Evolutionary conservation across 2,329 filamentous ascomycete species (phyloP), one percentile per base, ranked within the genome.

Genomic region (Aspergillus neotritici): DNA sequence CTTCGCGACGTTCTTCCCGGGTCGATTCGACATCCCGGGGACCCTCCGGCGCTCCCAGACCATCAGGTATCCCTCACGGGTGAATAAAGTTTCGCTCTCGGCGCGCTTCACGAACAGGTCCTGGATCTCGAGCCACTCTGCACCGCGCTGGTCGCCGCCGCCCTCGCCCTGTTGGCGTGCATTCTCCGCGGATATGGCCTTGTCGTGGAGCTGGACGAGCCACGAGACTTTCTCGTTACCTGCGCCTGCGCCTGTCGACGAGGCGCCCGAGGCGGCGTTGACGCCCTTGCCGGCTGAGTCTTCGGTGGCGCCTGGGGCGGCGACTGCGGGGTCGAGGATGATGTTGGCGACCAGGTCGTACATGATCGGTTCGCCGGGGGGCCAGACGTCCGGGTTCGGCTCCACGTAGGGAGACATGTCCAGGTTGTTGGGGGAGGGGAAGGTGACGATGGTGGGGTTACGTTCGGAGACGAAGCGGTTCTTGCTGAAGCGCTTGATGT

Each of bases 301-400:
- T 43, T 72, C 69, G 10, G 63, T 63, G 15, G 61, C 34, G 80
- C 90, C 74, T 85, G 91, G 72, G 85, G 91, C 48, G 83, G 66
- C 62, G 16, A 68, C 62, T 4, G 65, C 56, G 3, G 69, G 68
- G 50, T 73, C 70, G 9, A 73, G 61, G 36, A 73, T 94, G 50
- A 98, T 86, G 67, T 98, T 98, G 43, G 91, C 90, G 5, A 96
- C 88, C 12, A 98, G 79, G 64, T 98, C 93, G 67, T 98, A 98
- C 74, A 86, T 83, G 54, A 97, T 87, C 2, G 91, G 89, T 63
- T 94, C 88, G 2, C 84, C 80, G 0, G 80, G 79, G 0, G 83
- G 78, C 64, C 84, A 81, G 31, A 84, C 63, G 4, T 75, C 68
- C 0, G 87, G 86, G 58, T 90, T 87, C 0, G 91, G 90, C 69